These are phyloP conservation scores for Phanerodontia chrysosporium DNA, from an alignment of 768 basidiomycete genomes.

Conservation along the genomic window DNA sequence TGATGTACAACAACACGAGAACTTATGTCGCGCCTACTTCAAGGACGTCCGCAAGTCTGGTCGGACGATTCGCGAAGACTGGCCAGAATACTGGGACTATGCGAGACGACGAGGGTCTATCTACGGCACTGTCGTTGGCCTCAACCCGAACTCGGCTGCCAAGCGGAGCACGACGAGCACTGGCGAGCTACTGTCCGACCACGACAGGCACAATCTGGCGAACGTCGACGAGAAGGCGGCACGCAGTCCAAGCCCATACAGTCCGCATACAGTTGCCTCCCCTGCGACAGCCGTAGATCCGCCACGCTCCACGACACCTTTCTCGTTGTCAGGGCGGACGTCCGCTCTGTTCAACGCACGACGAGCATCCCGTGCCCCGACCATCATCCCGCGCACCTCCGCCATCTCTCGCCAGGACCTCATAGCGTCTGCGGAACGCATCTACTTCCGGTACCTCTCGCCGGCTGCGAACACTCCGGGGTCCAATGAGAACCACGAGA, in stretches of 20 bases:
- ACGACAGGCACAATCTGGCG: conserved; percentile 65
- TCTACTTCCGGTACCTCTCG: conserved; percentile 91
- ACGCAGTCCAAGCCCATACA: conserved; percentile 54
- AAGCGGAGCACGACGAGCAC: conserved; percentile 85
- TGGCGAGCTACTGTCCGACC: conserved; percentile 63
- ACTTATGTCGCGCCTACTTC: conserved; percentile 97
- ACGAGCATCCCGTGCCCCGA: conserved; percentile 86
- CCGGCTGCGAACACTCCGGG: conserved; percentile 72
- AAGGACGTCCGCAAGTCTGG: conserved; percentile 97
- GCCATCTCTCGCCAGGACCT: conserved; percentile 90
- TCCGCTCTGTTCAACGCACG: conserved; percentile 72
- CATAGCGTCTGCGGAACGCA: conserved; percentile 91
- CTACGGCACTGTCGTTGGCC: conserved; percentile 84
- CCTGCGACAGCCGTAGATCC: conserved; percentile 47
- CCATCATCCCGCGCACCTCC: conserved; percentile 86
- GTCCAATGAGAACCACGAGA: conserved; percentile 90
- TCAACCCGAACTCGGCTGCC: conserved; percentile 52
- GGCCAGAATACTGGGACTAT: conserved; percentile 98
- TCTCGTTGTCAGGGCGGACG: conserved; percentile 70
- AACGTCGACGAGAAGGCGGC: conserved; percentile 44
- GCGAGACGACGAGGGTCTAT: conserved; percentile 90
- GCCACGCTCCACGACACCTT: conserved; percentile 74
- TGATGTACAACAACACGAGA: conserved; percentile 98
- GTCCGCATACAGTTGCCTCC: conserved; percentile 37
- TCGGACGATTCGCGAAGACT: conserved; percentile 89